Conservation (phyloP, 768 basidiomycete genomes). For the Phaeotremella skinneri region DNA sequence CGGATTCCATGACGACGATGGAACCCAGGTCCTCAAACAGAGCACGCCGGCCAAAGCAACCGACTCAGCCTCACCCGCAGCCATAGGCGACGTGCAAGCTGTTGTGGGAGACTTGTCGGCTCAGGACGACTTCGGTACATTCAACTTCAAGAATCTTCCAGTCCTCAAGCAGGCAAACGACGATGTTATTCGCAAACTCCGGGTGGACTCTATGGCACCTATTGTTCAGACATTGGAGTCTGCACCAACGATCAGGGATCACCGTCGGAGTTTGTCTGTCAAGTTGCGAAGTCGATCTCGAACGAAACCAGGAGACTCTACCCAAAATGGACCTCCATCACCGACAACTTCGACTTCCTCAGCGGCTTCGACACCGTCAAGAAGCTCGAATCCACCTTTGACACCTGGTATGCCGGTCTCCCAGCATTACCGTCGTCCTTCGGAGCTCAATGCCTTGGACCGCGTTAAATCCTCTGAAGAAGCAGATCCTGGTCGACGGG, state of each 20-base stretch:
- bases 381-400: slow-evolving; percentile 65
- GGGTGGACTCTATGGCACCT: slow-evolving; percentile 82
- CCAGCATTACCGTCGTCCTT: slow-evolving; percentile 67
- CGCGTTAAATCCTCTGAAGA: slow-evolving; percentile 80
- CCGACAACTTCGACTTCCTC: slow-evolving; percentile 89
- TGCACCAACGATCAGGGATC: slow-evolving; percentile 36
- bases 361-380: slow-evolving; percentile 82
- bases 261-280: slow-evolving; percentile 78
- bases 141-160: slow-evolving; percentile 96
- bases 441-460: slow-evolving; percentile 80
- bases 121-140: slow-evolving; percentile 87
- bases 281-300: slow-evolving; percentile 22
- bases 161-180: slow-evolving; percentile 97
- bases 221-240: slow-evolving; percentile 62
- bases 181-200: slow-evolving; percentile 92
- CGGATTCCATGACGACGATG: slow-evolving; percentile 85
- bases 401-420: slow-evolving; percentile 60
- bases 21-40: slow-evolving; percentile 51
- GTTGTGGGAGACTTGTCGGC: slow-evolving; percentile 31
- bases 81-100: slow-evolving; percentile 28
- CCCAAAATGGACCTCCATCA: slow-evolving; percentile 68
- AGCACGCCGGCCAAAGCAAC: slow-evolving; percentile 37
- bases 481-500: slow-evolving; percentile 61
- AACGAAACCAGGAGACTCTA: slow-evolving; percentile 26
- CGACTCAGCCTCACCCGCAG: not conserved